Conservation (phyloP, 352 stramenopile genomes). For the Phytophthora crassamura region DNA sequence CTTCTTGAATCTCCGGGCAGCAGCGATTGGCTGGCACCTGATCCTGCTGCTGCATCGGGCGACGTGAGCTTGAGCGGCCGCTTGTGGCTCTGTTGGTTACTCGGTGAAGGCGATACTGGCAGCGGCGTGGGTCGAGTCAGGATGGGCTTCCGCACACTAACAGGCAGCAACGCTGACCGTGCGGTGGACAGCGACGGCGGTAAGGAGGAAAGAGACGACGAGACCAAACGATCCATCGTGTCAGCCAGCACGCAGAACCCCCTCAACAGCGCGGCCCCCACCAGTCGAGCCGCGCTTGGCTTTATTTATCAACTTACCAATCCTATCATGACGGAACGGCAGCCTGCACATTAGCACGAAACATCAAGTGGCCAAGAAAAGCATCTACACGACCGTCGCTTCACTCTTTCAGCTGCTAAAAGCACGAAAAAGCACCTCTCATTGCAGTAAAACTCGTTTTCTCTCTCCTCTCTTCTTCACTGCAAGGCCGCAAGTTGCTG, state of each 20-base stretch:
- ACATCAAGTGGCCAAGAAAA: background rate
- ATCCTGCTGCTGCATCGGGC: constrained; percentile 9
- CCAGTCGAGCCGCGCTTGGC: constrained; percentile 3
- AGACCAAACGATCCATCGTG: constrained; percentile 24
- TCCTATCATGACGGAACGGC: constrained; percentile 11
- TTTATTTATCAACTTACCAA: constrained; percentile 23
- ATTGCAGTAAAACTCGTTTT: background rate
- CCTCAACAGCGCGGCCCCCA: background rate
- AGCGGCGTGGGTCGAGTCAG: constrained; percentile 8
- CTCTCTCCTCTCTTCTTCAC: constrained; percentile 18
- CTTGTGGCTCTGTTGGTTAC: constrained; percentile 36
- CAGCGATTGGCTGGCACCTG: background rate
- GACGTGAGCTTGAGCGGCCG: constrained; percentile 13
- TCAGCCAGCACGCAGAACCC: constrained; percentile 6
- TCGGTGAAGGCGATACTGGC: constrained; percentile 10
- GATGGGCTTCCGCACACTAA: constrained; percentile 21
- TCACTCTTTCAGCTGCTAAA: background rate
- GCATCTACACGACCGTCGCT: too few species aligned
- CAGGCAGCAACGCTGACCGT: constrained; percentile 5
- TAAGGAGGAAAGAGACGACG: constrained; percentile 22
- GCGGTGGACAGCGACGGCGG: constrained; percentile 13
- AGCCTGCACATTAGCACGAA: background rate
- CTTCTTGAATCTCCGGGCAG: constrained; percentile 4
- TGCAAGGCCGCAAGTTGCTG: constrained; percentile 76
- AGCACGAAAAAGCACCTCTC: background rate